phyloP scores from a whole-genome alignment of 2,329 filamentous ascomycete species.

The Fusarium camptoceras region DNA sequence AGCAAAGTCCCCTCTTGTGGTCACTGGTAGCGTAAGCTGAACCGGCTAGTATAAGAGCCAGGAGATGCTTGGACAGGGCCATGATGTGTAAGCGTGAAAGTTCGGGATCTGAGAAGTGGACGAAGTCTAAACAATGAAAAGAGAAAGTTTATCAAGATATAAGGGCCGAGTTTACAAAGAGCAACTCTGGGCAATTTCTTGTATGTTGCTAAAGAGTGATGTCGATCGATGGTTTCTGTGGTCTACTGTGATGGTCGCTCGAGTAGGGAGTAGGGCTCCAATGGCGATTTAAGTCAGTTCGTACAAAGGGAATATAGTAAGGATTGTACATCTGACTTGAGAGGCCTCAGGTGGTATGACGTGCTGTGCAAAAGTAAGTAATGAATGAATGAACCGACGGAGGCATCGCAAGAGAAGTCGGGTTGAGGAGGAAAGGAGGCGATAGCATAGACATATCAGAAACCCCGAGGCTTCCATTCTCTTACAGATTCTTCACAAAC shows the following conservation, averaged over 20 bases:
- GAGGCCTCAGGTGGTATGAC: neutral
- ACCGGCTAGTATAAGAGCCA: constrained; percentile 38
- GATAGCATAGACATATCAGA: constrained; percentile 13
- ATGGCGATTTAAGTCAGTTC: neutral
- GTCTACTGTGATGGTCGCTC: neutral
- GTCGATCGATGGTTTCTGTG: neutral
- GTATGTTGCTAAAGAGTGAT: neutral
- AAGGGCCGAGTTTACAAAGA: neutral
- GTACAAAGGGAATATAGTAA: neutral
- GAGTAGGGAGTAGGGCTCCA: neutral
- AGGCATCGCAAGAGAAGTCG: neutral
- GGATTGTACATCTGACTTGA: neutral
- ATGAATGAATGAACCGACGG: neutral
- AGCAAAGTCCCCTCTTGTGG: constrained; percentile 79
- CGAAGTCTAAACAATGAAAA: neutral
- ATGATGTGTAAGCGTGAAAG: constrained; percentile 3
- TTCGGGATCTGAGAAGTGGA: neutral
- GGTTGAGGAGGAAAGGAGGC: neutral
- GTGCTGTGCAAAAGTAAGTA: neutral
- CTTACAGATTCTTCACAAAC: neutral
- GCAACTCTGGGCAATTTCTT: neutral
- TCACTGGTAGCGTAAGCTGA: constrained; percentile 47
- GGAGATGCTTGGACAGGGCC: constrained; percentile 18
- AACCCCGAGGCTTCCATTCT: neutral
- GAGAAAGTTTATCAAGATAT: neutral